These are phyloP conservation scores for Telfairia occidentalis DNA, from an alignment of 331 rosid genomes.

Conservation along the genomic window DNA sequence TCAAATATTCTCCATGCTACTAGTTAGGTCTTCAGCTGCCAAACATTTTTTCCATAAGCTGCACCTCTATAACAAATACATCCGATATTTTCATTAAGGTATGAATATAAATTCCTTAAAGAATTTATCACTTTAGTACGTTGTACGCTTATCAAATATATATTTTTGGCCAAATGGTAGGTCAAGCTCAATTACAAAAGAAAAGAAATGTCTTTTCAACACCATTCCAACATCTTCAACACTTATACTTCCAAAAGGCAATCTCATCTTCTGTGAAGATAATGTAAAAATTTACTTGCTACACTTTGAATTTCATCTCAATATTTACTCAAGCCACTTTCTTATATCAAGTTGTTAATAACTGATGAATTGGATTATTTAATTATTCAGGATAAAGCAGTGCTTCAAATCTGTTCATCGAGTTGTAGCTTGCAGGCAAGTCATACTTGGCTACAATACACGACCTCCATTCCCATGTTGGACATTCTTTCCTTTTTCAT, in stretches of 20 bases:
- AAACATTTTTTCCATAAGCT: slow-evolving; percentile 51
- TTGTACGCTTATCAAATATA: slow-evolving; percentile 17
- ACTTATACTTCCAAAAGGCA: slow-evolving; percentile 46
- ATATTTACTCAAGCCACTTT: background rate
- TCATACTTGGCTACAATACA: slow-evolving; percentile 60
- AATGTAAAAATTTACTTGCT: slow-evolving; percentile 43
- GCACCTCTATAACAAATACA: slow-evolving; percentile 62
- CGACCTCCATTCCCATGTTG: slow-evolving; percentile 42
- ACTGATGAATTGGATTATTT: slow-evolving; percentile 91
- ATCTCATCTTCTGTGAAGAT: slow-evolving; percentile 32
- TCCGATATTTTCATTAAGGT: slow-evolving; percentile 73
- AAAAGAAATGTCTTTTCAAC: slow-evolving; percentile 29
- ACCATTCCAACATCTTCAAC: slow-evolving; percentile 66
- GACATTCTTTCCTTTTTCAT: slow-evolving; percentile 18
- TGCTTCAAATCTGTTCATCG: slow-evolving; percentile 31
- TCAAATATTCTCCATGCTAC: slow-evolving; percentile 1
- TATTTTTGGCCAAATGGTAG: slow-evolving; percentile 44
- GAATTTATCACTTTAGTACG: background rate
- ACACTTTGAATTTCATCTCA: slow-evolving; percentile 8
- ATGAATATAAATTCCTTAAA: slow-evolving; percentile 1
- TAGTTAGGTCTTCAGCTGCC: slow-evolving; percentile 52
- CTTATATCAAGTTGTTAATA: slow-evolving; percentile 46
- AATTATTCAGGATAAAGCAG: slow-evolving; percentile 68
- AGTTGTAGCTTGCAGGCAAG: slow-evolving; percentile 36
- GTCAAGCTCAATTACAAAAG: slow-evolving; percentile 25